A percentile compares a stretch with the other conserved stretches of the same genome.
Conservation (phyloP, 208 protist species). For the Balamuthia mandrillaris region DNA sequence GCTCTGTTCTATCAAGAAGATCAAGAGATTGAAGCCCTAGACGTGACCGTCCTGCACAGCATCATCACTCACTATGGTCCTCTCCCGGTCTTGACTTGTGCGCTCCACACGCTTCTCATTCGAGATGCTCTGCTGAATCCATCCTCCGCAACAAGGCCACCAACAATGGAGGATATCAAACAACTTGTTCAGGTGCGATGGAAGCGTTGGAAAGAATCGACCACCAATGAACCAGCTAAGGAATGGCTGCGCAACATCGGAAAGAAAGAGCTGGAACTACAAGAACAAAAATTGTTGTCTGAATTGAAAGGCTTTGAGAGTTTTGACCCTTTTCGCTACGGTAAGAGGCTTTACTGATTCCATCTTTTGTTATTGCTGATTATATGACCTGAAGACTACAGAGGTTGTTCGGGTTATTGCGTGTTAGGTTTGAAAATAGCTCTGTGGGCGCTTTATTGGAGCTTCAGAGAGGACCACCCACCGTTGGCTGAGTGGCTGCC, state of each 20-base stretch:
- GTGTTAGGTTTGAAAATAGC: conserved; percentile 20
- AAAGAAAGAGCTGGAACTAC: neutral
- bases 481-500: neutral
- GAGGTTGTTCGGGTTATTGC: neutral
- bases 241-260: neutral
- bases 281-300: neutral
- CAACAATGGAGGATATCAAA: neutral
- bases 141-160: neutral
- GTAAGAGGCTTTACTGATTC: neutral
- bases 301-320: conserved; percentile 3
- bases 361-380: neutral
- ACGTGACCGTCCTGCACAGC: conserved; percentile 8
- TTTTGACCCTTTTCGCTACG: neutral
- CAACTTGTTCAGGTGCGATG: neutral
- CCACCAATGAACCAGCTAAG: neutral
- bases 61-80: conserved; percentile 34
- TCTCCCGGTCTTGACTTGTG: conserved; percentile 1
- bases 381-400: neutral
- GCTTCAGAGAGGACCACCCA: neutral
- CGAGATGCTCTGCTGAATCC: neutral
- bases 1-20: neutral
- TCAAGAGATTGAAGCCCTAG: neutral
- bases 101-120: conserved; percentile 6
- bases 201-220: neutral
- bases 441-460: conserved; percentile 29